Base-by-base conservation (phyloP, 2,329 filamentous ascomycete species). In the Rutstroemia sp. region DNA sequence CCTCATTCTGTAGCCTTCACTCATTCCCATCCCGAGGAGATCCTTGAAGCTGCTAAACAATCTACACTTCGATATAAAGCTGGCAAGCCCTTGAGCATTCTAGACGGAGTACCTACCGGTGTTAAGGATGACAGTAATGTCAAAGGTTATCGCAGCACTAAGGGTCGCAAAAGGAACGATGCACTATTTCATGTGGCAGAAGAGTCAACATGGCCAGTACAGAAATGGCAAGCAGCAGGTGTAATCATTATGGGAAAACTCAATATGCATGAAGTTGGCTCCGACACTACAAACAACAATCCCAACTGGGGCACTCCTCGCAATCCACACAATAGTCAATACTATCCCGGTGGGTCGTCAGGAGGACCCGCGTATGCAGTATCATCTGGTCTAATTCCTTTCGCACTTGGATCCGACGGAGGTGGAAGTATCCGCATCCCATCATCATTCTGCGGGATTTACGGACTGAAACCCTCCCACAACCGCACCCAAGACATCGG, bases 291-390 rank as follows among this genome's bases (percentile, higher is more conserved):
- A n/a, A 91, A 91, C 61, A 90, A 90, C 70, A 95, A 95, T 66
- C 78, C 79, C 34, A 92, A 88, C 73, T 94, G 89, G 69, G 89
- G 90, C 47, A 92, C 90, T 0, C 88, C 90, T 0, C 76, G 77
- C 14, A 94, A 94, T 65, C 89, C 89, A 0, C 83, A 88, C 70
- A 89, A 92, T 67, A 69, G 74, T 0, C 68, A 75, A 3, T 92
- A 90, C 73, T 94, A 94, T 70, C 64, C 89, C 0, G 91, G 91
- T 37, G 91, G 91, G 18, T 96, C 91, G 69, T 97, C 92, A 1
- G 94, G 94, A 47, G 94, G 94, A 14, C 95, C 91, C 68, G 92
- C 92, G 2, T 83, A 95, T 18, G 89, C 90, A 8, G 89, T 97
- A 23, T 82, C 81, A 21, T 77, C 81, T 1, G 81, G 81, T 23